These are phyloP conservation scores for Tolypocladium inflatum DNA, from an alignment of 2,329 filamentous ascomycete genomes.

Conservation along the genomic window DNA sequence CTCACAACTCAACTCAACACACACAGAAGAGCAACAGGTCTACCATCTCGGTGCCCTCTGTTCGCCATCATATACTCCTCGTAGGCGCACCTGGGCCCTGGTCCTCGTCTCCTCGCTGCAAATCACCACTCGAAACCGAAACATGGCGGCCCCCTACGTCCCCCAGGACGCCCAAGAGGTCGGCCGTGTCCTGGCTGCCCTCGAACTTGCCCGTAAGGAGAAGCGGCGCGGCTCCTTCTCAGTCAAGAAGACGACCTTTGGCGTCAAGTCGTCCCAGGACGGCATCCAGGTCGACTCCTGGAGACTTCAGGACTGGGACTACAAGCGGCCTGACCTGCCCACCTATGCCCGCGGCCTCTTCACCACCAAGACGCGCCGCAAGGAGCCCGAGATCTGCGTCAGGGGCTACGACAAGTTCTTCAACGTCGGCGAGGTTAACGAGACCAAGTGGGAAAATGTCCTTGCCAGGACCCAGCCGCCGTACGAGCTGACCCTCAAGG, in stretches of 20 bases:
- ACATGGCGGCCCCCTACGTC: constrained; percentile 44
- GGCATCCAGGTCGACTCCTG: constrained; percentile 74
- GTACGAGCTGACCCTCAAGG: constrained; percentile 93
- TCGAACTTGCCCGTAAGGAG: constrained; percentile 49
- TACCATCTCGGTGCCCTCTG: neutral
- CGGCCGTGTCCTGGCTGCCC: constrained; percentile 50
- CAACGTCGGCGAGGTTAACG: constrained; percentile 73
- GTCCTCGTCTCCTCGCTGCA: neutral
- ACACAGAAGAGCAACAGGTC: neutral
- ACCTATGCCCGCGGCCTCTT: constrained; percentile 93
- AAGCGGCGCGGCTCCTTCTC: constrained; percentile 53
- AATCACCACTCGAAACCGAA: neutral
- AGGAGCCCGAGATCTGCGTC: constrained; percentile 67
- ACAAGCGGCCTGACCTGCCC: constrained; percentile 77
- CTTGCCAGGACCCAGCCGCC: constrained; percentile 67
- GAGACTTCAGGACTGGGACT: constrained; percentile 92
- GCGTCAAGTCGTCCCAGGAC: constrained; percentile 51
- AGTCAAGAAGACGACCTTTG: constrained; percentile 73
- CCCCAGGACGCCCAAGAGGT: constrained; percentile 63
- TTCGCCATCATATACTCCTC: neutral
- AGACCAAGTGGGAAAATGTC: constrained; percentile 79
- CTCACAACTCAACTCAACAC: neutral
- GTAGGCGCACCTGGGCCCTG: neutral
- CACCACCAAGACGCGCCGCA: constrained; percentile 60
- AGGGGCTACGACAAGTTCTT: constrained; percentile 99